Conservation (phyloP, 1,139 yeast genomes). For the Sugiyamaella sp. region DNA sequence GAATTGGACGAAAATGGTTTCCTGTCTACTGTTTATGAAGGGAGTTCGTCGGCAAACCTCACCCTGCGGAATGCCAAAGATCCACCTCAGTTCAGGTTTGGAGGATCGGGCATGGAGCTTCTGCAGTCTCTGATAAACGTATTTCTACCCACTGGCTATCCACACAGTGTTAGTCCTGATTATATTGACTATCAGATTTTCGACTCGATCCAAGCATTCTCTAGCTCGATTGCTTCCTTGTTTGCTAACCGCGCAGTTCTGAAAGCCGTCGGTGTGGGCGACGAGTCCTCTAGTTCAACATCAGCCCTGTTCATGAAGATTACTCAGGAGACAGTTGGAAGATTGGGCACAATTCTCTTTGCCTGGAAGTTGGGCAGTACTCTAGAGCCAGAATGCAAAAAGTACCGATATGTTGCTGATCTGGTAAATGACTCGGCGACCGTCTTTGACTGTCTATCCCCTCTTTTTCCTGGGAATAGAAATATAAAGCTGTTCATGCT, state of each 20-base stretch:
- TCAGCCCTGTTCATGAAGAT: conserved; percentile 45
- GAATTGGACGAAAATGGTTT: conserved; percentile 33
- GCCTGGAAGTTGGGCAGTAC: conserved; percentile 45
- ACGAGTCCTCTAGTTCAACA: conserved; percentile 44
- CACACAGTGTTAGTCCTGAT: conserved; percentile 42
- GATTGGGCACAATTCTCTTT: conserved; percentile 44
- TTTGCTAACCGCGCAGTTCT: conserved; percentile 45
- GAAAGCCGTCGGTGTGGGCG: conserved; percentile 46
- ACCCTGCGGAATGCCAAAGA: conserved; percentile 20
- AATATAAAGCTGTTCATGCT: conserved; percentile 36
- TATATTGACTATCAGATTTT: conserved; percentile 44
- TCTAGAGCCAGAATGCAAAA: conserved; percentile 46
- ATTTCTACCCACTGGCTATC: conserved; percentile 46
- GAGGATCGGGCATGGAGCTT: conserved; percentile 20
- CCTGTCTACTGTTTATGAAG: conserved; percentile 30
- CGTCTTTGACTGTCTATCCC: conserved; percentile 43
- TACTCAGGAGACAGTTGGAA: conserved; percentile 45
- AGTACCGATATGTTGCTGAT: conserved; percentile 44
- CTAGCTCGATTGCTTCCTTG: conserved; percentile 43
- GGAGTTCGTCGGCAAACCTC: conserved; percentile 23
- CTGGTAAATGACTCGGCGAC: conserved; percentile 44
- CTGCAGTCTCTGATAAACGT: conserved; percentile 37
- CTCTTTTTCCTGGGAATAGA: conserved; percentile 38
- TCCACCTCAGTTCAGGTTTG: conserved; percentile 5
- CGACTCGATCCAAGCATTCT: conserved; percentile 46